Conservation (phyloP, 2,329 filamentous ascomycete genomes). For the Colletotrichum phormii region DNA sequence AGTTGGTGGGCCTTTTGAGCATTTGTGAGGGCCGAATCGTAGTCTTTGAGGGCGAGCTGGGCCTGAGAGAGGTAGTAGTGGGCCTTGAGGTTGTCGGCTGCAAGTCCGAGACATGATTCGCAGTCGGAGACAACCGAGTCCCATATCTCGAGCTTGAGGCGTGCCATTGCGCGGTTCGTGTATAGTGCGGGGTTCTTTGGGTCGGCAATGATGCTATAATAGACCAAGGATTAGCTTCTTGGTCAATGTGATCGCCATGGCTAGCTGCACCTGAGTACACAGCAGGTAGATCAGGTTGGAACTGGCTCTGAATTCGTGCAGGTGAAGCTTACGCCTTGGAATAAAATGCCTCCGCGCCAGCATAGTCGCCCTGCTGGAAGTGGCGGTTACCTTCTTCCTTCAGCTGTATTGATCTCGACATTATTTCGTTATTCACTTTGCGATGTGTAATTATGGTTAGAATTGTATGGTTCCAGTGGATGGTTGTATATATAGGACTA, state of each 20-base stretch:
- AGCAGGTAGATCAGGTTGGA: background rate
- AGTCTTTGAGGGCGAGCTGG: slow-evolving; percentile 78
- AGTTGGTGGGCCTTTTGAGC: slow-evolving; percentile 79
- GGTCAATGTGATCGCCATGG: background rate
- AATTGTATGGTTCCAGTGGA: background rate
- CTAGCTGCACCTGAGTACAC: background rate
- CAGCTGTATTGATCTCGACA: slow-evolving; percentile 51
- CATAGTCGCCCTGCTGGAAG: slow-evolving; percentile 75
- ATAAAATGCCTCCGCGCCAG: slow-evolving; percentile 75
- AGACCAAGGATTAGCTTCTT: background rate
- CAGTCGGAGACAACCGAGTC: slow-evolving; percentile 83
- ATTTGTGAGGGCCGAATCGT: slow-evolving; percentile 77
- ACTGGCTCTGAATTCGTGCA: background rate
- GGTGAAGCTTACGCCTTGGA: slow-evolving; percentile 71
- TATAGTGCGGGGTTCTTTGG: slow-evolving; percentile 82
- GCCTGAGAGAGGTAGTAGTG: slow-evolving; percentile 87
- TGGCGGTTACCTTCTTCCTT: slow-evolving; percentile 72
- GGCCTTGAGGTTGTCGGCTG: slow-evolving; percentile 79
- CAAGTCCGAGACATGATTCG: slow-evolving; percentile 76
- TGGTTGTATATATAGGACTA: background rate
- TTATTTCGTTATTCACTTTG: background rate
- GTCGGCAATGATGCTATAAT: slow-evolving; percentile 78
- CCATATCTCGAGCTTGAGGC: slow-evolving; percentile 80
- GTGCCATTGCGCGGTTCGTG: slow-evolving; percentile 88
- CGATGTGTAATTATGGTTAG: background rate